A percentile compares a stretch with the other conserved stretches of the same genome.
phyloP scores from a whole-genome alignment of 768 basidiomycete species.

The Leucocoprinus sp. region DNA sequence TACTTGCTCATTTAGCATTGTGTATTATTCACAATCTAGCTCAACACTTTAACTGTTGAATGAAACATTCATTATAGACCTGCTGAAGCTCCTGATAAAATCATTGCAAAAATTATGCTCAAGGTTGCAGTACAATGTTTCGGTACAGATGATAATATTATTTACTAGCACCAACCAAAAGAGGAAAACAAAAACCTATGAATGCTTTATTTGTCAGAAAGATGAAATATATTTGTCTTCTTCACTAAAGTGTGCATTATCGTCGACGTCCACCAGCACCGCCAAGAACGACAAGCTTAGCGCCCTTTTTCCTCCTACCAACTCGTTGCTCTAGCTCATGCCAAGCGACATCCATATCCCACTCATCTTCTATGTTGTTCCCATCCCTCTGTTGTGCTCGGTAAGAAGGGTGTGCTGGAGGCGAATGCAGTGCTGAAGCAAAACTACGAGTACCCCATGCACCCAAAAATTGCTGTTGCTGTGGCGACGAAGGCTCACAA shows the following conservation, averaged over 20 bases:
- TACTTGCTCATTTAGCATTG: not conserved
- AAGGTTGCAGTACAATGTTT: not conserved
- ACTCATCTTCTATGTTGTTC: slow-evolving; percentile 48
- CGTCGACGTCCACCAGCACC: slow-evolving; percentile 48
- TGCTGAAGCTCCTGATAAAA: not conserved
- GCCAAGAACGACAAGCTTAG: slow-evolving; percentile 65
- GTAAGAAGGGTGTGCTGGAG: slow-evolving; percentile 22
- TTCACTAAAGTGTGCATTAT: not conserved
- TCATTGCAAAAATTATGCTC: not conserved
- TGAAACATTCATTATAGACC: slow-evolving; percentile 6
- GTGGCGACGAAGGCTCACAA: slow-evolving; percentile 9
- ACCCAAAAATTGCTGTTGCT: slow-evolving; percentile 29
- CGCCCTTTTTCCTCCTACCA: slow-evolving; percentile 47
- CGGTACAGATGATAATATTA: not conserved
- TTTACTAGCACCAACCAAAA: not conserved
- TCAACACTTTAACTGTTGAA: not conserved
- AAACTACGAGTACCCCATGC: slow-evolving; percentile 80
- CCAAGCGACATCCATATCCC: slow-evolving; percentile 75
- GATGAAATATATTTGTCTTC: not conserved
- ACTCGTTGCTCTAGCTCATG: slow-evolving; percentile 65
- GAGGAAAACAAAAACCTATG: not conserved
- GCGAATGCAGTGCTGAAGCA: slow-evolving; percentile 65
- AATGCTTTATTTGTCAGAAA: not conserved
- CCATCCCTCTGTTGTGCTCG: slow-evolving; percentile 23
- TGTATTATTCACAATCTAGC: not conserved